Evolutionary conservation across 1,139 yeast genomes (phyloP).

Genomic region (Yamadazyma aaseri): DNA sequence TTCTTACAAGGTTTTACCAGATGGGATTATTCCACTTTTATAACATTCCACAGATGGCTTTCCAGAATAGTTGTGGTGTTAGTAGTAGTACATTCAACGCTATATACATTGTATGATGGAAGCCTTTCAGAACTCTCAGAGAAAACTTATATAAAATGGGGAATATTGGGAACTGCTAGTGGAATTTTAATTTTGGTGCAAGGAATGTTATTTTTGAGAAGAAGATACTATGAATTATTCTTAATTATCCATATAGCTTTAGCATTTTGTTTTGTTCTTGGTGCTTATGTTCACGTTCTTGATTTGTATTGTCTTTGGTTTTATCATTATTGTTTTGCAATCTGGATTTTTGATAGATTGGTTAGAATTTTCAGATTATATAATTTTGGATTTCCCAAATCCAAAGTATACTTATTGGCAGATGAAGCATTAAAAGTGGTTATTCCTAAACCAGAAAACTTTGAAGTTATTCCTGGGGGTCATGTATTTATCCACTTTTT

Average conservation of each 20-base stretch:
- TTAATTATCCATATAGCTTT: slow-evolving; percentile 57
- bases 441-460: slow-evolving; percentile 37
- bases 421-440: slow-evolving; percentile 44
- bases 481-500: slow-evolving; percentile 60
- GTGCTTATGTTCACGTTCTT: slow-evolving; percentile 60
- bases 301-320: slow-evolving; percentile 50
- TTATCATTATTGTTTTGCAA: slow-evolving; percentile 51
- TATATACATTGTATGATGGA: slow-evolving; percentile 23
- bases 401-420: slow-evolving; percentile 48
- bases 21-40: slow-evolving; percentile 59
- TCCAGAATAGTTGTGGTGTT: slow-evolving; percentile 47
- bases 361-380: slow-evolving; percentile 48
- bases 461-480: slow-evolving; percentile 53
- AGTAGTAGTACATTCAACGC: slow-evolving; percentile 38
- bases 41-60: slow-evolving; percentile 59
- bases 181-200: slow-evolving; percentile 41
- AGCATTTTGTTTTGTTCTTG: slow-evolving; percentile 54
- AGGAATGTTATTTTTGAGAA: slow-evolving; percentile 54
- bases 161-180: slow-evolving; percentile 44
- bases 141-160: slow-evolving; percentile 42
- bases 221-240: slow-evolving; percentile 62
- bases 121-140: slow-evolving; percentile 5
- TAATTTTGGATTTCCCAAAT: slow-evolving; percentile 50
- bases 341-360: slow-evolving; percentile 64
- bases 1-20: slow-evolving; percentile 56